These are phyloP conservation scores for Kodamaea jinghongensis DNA, from an alignment of 805 yeast species.

Conservation along the genomic window DNA sequence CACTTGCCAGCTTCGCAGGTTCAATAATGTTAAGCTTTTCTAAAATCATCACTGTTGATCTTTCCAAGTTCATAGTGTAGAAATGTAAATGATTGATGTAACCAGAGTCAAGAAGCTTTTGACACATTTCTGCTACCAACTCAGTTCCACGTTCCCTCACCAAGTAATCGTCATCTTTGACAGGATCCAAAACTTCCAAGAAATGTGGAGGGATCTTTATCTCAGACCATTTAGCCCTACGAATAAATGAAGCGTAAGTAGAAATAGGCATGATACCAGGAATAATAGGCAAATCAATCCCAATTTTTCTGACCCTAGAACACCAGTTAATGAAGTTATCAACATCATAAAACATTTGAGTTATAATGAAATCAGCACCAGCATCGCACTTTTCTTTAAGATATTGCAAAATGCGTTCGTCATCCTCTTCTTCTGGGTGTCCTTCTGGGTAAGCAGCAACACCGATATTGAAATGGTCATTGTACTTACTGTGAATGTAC, in stretches of 20 bases:
- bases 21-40: slow-evolving; percentile 66
- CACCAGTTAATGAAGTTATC: slow-evolving; percentile 87
- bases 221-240: slow-evolving; percentile 95
- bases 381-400: slow-evolving; percentile 88
- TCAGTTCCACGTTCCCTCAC: slow-evolving; percentile 86
- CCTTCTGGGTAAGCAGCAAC: slow-evolving; percentile 99
- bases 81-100: slow-evolving; percentile 84
- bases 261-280: slow-evolving; percentile 99
- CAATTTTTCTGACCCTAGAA: slow-evolving; percentile 59
- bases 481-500: slow-evolving; percentile 74
- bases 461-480: slow-evolving; percentile 89
- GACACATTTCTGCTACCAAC: slow-evolving; percentile 81
- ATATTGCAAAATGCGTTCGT: slow-evolving; percentile 49
- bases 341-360: slow-evolving; percentile 96
- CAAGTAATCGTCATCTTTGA: slow-evolving; percentile 84
- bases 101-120: slow-evolving; percentile 64
- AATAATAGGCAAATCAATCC: slow-evolving; percentile 80
- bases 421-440: slow-evolving; percentile 77
- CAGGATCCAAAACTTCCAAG: slow-evolving; percentile 66
- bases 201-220: slow-evolving; percentile 76
- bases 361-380: slow-evolving; percentile 91
- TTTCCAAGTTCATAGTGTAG: slow-evolving; percentile 96
- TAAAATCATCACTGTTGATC: slow-evolving; percentile 82
- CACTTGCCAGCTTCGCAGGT: slow-evolving; percentile 35
- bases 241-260: slow-evolving; percentile 86